phyloP scores from a whole-genome alignment of 2,329 filamentous ascomycete species.

The Sporothrix protearum region DNA sequence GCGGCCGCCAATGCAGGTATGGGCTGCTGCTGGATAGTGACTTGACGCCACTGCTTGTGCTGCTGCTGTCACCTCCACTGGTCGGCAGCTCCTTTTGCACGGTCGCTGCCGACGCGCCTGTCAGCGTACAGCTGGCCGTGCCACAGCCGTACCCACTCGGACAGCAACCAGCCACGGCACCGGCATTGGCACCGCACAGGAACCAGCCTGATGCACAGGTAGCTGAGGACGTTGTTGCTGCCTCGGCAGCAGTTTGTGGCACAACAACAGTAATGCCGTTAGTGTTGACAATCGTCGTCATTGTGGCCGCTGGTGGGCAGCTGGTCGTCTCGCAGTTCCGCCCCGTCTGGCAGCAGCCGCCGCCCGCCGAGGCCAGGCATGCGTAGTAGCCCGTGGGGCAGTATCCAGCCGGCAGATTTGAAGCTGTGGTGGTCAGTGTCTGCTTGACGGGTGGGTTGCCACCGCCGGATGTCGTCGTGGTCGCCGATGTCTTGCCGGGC shows the following conservation, averaged over 20 bases:
- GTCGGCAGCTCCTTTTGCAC: slow-evolving; percentile 53
- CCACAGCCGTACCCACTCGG: slow-evolving; percentile 73
- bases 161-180: slow-evolving; percentile 77
- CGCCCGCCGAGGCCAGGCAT: slow-evolving; percentile 78
- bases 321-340: slow-evolving; percentile 78
- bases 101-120: slow-evolving; percentile 51
- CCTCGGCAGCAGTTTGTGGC: slow-evolving; percentile 44
- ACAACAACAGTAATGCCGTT: slow-evolving; percentile 69
- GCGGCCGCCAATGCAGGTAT: not conserved
- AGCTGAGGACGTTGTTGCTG: slow-evolving; percentile 37
- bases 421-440: slow-evolving; percentile 38
- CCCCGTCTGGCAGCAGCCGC: slow-evolving; percentile 81
- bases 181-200: slow-evolving; percentile 56
- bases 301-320: slow-evolving; percentile 61
- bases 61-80: not conserved
- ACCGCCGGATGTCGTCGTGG: slow-evolving; percentile 38
- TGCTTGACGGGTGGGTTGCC: slow-evolving; percentile 48
- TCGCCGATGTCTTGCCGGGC: slow-evolving; percentile 36
- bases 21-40: not conserved
- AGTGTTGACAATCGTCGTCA: slow-evolving; percentile 57
- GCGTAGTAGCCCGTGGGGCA: slow-evolving; percentile 93
- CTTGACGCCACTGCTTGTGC: not conserved
- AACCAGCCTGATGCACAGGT: slow-evolving; percentile 79
- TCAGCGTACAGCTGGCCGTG: slow-evolving; percentile 64
- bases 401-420: slow-evolving; percentile 41